Base-by-base conservation (phyloP, 192 early-diverging fungal genomes). In the Spinellus fusiger region DNA sequence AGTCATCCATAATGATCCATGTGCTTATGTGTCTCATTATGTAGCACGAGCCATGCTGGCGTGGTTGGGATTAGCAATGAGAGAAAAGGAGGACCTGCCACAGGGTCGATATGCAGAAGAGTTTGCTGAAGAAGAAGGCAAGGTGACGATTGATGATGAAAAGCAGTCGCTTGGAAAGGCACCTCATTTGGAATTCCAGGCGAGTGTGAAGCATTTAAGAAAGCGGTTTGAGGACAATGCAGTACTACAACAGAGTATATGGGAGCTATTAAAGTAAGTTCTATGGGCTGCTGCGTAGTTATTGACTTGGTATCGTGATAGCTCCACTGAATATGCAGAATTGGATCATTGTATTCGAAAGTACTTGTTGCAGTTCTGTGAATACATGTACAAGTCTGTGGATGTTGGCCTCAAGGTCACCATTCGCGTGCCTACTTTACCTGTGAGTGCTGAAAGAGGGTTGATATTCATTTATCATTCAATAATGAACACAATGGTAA, bases 1-100 rank as follows among this genome's bases (percentile, higher is more conserved):
- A 37, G 54, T 88, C 9, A 76, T 89, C 16, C 73, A 77, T 23
- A 59, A 76, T 27, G 91, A 93, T 66, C 85, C 82, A 10, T 84
- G 75, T 25, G 77, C 78, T 0, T 80, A 68, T 58, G 68, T 93
- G 1, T 69, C 82, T 5, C 85, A 84, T 56, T 80, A 86, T 50
- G 58, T 80, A 13, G 65, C 78, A 2, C 64, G 69, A n/a, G 62
- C 71, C 12, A 54, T 84, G 37, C 69, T 81, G 53, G 73, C 76
- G 32, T 62, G 67, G 50, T 49, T 80, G 34, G 75, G 76, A 3
- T 57, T 79, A 26, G 60, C 75, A 15, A 73, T 81, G 70, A 65
- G 66, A 6, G 69, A 71, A 9, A 56, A 67, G 2, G 49, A 53
- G 5, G 49, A 74, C 1, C 34, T 48, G 6, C 32, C 59, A 1